Evolutionary conservation across 78 protist species (phyloP).

Genomic region (Bodo saltans): DNA sequence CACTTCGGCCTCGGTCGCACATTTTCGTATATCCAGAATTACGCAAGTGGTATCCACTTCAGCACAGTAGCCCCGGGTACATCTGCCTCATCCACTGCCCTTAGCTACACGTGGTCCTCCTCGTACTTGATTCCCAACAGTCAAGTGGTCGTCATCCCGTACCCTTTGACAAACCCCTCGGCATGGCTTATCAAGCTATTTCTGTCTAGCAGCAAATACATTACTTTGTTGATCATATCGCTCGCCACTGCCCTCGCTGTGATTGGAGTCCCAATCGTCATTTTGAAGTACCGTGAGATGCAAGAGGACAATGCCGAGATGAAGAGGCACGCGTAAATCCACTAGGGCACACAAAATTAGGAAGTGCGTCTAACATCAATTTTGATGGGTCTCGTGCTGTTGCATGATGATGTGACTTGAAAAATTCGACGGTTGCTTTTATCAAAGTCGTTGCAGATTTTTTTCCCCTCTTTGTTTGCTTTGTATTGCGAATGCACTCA

Average conservation of each 20-base stretch:
- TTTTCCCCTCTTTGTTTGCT: too few relatives aligned
- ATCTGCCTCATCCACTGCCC: too few relatives aligned
- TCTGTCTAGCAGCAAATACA: neutral
- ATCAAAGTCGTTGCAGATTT: too few relatives aligned
- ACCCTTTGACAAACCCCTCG: neutral
- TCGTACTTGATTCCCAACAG: neutral
- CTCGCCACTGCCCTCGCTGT: neutral
- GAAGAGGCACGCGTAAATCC: too few relatives aligned
- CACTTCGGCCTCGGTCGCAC: neutral
- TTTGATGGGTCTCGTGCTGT: too few relatives aligned
- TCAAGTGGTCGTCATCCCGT: neutral
- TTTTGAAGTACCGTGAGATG: neutral
- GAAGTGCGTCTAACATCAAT: too few relatives aligned
- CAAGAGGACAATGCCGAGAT: too few relatives aligned
- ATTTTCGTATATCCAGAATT: neutral
- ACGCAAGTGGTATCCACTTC: neutral
- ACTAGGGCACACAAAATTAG: too few relatives aligned
- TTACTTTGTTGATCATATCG: neutral
- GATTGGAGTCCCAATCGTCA: neutral
- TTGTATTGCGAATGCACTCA: too few relatives aligned
- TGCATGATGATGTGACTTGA: too few relatives aligned
- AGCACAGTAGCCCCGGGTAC: too few relatives aligned
- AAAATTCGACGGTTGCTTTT: too few relatives aligned
- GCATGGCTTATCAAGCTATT: neutral
- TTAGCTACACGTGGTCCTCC: neutral